phyloP scores from a whole-genome alignment of 352 stramenopile genomes.

The Phytophthora sansomeana region DNA sequence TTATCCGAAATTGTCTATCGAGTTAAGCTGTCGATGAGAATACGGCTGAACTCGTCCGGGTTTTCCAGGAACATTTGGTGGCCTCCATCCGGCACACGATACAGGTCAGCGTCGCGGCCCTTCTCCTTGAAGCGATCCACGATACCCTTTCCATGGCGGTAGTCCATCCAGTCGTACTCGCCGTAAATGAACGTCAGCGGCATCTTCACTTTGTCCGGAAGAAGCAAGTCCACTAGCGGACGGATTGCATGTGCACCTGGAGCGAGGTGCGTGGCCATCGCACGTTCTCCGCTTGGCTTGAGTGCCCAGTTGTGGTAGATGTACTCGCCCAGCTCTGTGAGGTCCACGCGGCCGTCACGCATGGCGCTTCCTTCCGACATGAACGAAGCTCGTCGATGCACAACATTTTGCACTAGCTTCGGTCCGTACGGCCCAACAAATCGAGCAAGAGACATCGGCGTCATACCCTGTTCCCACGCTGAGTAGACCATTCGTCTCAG shows the following conservation, averaged over 20 bases:
- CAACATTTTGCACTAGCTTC: conserved; percentile 72
- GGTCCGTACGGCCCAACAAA: conserved; percentile 81
- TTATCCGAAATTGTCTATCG: conserved; percentile 18
- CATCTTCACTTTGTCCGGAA: conserved; percentile 71
- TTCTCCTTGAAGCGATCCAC: conserved; percentile 59
- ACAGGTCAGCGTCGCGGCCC: conserved; percentile 49
- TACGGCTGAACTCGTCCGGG: conserved; percentile 68
- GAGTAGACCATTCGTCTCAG: conserved; percentile 56
- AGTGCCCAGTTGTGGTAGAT: conserved; percentile 90
- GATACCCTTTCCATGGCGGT: conserved; percentile 67
- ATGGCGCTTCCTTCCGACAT: conserved; percentile 78
- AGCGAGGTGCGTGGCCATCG: conserved; percentile 79
- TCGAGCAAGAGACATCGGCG: conserved; percentile 79
- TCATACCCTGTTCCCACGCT: conserved; percentile 74
- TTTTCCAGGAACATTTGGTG: conserved; percentile 91
- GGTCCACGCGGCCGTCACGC: conserved; percentile 67
- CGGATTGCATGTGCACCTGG: conserved; percentile 73
- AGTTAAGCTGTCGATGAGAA: conserved; percentile 56
- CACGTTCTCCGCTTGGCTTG: conserved; percentile 76
- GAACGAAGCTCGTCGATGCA: conserved; percentile 75
- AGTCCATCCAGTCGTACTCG: conserved; percentile 90
- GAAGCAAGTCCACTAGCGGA: conserved; percentile 69
- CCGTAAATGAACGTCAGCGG: conserved; percentile 88
- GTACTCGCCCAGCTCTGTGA: conserved; percentile 76
- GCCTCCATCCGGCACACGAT: conserved; percentile 66